Conservation (phyloP, 305 asterid species). For the Solanum chacoense region DNA sequence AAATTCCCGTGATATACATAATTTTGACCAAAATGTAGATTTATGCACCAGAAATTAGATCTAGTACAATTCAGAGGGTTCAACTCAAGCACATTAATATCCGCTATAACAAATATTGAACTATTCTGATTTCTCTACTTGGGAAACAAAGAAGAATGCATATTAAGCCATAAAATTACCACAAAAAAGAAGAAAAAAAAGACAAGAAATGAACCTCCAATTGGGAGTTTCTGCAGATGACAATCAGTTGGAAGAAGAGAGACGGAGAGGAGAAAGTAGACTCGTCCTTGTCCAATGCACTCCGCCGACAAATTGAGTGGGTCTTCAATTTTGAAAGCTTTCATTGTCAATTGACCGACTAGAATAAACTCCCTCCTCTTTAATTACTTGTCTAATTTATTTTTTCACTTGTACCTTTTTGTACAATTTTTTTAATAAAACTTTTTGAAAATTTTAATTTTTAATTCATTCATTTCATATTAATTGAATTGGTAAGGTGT, state of each 20-base stretch:
- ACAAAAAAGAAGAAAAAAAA: neutral
- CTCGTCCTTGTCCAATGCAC: neutral
- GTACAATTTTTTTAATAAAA: no score
- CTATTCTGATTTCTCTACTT: neutral
- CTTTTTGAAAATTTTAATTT: no score
- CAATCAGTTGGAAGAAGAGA: neutral
- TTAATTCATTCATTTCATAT: no score
- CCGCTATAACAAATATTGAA: neutral
- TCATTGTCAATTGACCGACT: neutral
- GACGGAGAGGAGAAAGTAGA: neutral
- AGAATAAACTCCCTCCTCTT: accelerated
- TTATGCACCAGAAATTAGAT: neutral
- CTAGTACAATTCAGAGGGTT: neutral
- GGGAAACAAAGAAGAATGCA: neutral
- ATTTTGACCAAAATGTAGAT: neutral
- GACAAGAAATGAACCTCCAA: neutral
- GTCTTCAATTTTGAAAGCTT: neutral
- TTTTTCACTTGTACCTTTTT: no score
- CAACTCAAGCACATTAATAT: neutral
- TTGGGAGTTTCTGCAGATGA: neutral
- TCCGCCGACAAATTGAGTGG: neutral
- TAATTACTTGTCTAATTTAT: no score
- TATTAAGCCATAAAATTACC: neutral
- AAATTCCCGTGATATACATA: neutral
- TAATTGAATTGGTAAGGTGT: no score